Conservation (phyloP, 805 yeast genomes). For the Naumovozyma castellii region DNA sequence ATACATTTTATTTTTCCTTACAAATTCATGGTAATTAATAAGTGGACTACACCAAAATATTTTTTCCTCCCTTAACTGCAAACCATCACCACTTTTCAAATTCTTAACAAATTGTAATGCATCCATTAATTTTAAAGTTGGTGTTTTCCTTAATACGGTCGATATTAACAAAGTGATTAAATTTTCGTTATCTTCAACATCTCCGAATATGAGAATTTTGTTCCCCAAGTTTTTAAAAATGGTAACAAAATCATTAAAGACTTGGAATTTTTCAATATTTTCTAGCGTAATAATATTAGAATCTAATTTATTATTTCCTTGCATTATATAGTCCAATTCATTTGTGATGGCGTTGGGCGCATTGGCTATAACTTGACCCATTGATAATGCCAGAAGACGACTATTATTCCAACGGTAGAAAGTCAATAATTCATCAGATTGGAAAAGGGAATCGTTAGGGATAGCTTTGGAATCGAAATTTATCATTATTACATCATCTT, state of each 20-base stretch:
- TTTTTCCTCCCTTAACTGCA: conserved; percentile 12
- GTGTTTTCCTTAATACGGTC: conserved; percentile 17
- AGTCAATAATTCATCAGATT: conserved; percentile 3
- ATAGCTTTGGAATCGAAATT: conserved; percentile 30
- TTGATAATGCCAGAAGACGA: conserved; percentile 1
- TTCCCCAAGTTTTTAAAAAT: conserved; percentile 18
- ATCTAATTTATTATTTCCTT: conserved; percentile 3
- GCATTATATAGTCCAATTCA: conserved; percentile 1
- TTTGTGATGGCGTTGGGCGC: conserved; percentile 3
- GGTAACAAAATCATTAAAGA: conserved; percentile 24
- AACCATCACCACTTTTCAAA: conserved; percentile 12
- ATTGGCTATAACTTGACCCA: not conserved
- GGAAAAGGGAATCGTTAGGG: conserved; percentile 19
- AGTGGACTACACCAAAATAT: conserved; percentile 20
- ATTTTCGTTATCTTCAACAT: conserved; percentile 23
- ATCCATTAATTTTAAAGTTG: conserved; percentile 16
- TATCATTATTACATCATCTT: conserved; percentile 27
- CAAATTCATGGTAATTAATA: conserved; percentile 16
- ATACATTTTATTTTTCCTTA: conserved; percentile 12
- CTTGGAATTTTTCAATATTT: conserved; percentile 15
- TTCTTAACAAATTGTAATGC: conserved; percentile 24
- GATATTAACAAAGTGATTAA: conserved; percentile 21
- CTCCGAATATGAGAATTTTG: conserved; percentile 17
- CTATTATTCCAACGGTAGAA: conserved; percentile 7
- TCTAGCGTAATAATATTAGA: conserved; percentile 9